These are phyloP conservation scores for Areca catechu DNA, from an alignment of 176 grass and related monocot species.

Conservation along the genomic window DNA sequence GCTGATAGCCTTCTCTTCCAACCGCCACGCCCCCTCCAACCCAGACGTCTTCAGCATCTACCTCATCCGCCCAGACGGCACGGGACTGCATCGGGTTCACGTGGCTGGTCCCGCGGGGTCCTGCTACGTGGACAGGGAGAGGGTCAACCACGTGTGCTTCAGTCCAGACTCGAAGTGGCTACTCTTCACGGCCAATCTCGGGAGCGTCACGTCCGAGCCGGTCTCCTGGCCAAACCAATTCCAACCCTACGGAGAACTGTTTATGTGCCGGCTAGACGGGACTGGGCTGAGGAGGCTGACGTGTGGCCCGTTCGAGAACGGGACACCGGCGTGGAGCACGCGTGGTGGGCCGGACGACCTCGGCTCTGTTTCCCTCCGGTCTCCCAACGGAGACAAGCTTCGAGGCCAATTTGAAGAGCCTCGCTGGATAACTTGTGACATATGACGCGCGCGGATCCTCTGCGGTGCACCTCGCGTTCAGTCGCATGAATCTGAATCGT, in stretches of 20 bases:
- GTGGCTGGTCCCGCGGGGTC: conserved; percentile 44
- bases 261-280: conserved; percentile 59
- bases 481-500: too few species aligned
- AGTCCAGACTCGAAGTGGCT: conserved; percentile 70
- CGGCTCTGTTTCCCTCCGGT: conserved; percentile 21
- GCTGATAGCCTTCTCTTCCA: conserved; percentile 87
- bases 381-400: conserved; percentile 25
- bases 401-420: conserved; percentile 64
- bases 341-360: background rate
- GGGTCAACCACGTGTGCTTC: conserved; percentile 96
- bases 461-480: too few species aligned
- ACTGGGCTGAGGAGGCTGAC: conserved; percentile 46
- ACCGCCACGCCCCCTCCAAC: conserved; percentile 59
- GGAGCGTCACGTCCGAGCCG: conserved; percentile 45
- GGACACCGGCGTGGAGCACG: conserved; percentile 55
- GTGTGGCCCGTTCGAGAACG: conserved; percentile 80
- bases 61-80: conserved; percentile 62
- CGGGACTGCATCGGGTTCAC: conserved; percentile 40
- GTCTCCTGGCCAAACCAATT: conserved; percentile 60
- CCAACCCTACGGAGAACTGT: conserved; percentile 88
- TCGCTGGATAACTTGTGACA: conserved; percentile 54
- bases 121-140: conserved; percentile 43
- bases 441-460: too few species aligned
- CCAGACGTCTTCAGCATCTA: conserved; percentile 61
- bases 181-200: conserved; percentile 75